phyloP scores from a whole-genome alignment of 2,329 filamentous ascomycete genomes.

The Lasiodiplodia sp. region DNA sequence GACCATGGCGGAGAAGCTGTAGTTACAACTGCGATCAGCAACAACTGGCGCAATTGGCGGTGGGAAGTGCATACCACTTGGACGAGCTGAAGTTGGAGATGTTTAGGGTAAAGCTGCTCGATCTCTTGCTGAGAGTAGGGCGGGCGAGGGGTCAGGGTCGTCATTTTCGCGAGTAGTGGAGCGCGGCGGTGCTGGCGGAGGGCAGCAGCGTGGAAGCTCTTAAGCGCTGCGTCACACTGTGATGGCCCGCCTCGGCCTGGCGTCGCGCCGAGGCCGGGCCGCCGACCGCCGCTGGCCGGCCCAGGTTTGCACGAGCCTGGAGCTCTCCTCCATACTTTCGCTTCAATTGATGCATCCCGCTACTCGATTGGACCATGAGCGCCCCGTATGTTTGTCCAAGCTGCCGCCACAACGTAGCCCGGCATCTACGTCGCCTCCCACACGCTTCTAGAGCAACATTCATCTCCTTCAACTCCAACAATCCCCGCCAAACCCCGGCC shows the following conservation, averaged over 20 bases:
- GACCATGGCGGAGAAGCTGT: conserved; percentile 51
- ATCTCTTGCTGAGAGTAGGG: conserved; percentile 86
- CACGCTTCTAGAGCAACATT: conserved; percentile 14
- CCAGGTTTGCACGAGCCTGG: conserved; percentile 9
- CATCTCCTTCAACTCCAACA: conserved; percentile 17
- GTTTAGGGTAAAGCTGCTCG: conserved; percentile 77
- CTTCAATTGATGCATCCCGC: not conserved
- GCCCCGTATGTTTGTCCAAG: conserved; percentile 28
- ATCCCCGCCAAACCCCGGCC: not conserved
- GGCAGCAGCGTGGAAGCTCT: not conserved
- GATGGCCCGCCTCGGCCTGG: conserved; percentile 13
- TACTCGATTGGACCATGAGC: conserved; percentile 13
- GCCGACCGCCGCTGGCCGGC: conserved; percentile 21
- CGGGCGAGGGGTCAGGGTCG: conserved; percentile 74
- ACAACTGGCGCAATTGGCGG: conserved; percentile 1
- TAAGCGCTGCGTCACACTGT: conserved; percentile 10
- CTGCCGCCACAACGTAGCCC: conserved; percentile 25
- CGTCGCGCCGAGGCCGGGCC: conserved; percentile 6
- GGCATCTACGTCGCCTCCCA: conserved; percentile 2
- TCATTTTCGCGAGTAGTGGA: conserved; percentile 64
- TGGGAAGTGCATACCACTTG: conserved; percentile 67
- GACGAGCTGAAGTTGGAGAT: conserved; percentile 84
- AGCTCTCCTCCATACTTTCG: not conserved
- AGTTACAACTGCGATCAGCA: conserved; percentile 12
- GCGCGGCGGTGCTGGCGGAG: not conserved